phyloP scores from a whole-genome alignment of 345 rosid genomes.

The Linum tenue region DNA sequence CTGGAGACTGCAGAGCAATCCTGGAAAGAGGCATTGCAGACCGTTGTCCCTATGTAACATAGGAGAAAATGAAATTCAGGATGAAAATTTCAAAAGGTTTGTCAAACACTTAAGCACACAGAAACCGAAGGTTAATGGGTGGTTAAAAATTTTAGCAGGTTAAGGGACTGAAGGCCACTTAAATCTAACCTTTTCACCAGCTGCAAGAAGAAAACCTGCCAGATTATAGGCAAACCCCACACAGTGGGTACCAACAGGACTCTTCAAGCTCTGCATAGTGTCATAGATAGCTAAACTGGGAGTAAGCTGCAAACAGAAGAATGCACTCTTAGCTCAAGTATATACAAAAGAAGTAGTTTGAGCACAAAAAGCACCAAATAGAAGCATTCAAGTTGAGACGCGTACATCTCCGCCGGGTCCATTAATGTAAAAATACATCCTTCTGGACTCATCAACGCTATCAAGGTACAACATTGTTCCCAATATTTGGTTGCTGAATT shows the following conservation, averaged over 20 bases:
- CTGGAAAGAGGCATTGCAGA: constrained; percentile 69
- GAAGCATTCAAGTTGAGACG: too few species aligned
- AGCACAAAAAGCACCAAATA: constrained; percentile 13
- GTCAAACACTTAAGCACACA: background rate
- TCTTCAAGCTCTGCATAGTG: constrained; percentile 76
- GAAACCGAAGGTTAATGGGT: background rate
- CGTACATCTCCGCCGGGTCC: constrained; percentile 94
- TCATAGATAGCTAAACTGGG: constrained; percentile 80
- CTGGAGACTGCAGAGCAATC: constrained; percentile 58
- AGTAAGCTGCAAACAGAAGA: constrained; percentile 44
- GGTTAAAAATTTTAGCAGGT: background rate
- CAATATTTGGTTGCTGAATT: constrained; percentile 81
- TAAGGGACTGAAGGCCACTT: background rate
- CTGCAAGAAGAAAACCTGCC: constrained; percentile 76
- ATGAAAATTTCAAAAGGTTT: background rate
- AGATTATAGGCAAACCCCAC: constrained; percentile 75
- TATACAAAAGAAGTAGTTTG: background rate
- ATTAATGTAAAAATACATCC: constrained; percentile 54
- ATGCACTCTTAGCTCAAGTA: constrained; percentile 10
- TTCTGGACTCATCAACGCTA: constrained; percentile 56
- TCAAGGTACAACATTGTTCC: constrained; percentile 92
- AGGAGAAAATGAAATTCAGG: constrained; percentile 4
- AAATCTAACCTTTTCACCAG: constrained; percentile 69
- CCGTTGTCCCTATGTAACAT: constrained; percentile 42
- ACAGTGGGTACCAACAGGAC: constrained; percentile 67